These are phyloP conservation scores for Periconia sp. DNA, from an alignment of 2,329 filamentous ascomycete genomes.

Conservation along the genomic window DNA sequence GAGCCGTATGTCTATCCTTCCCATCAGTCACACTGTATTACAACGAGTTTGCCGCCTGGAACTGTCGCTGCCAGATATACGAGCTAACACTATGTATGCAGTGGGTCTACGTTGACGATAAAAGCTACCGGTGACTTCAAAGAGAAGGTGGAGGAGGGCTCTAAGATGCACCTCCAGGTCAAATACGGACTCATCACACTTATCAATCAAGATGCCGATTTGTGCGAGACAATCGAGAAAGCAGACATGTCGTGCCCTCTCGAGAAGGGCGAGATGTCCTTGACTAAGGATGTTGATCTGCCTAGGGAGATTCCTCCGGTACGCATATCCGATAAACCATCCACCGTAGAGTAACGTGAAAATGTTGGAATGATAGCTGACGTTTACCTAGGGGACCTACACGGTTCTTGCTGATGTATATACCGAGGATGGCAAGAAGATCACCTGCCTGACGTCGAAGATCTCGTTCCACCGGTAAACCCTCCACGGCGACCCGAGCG, in stretches of 20 bases:
- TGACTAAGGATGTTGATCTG: conserved; percentile 84
- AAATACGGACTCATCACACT: conserved; percentile 95
- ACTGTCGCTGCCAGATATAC: not conserved
- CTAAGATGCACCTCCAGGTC: conserved; percentile 82
- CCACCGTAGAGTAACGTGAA: too few species aligned
- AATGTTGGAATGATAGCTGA: conserved; percentile 16
- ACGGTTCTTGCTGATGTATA: conserved; percentile 86
- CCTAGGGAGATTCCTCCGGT: conserved; percentile 89
- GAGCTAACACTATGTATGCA: conserved; percentile 49
- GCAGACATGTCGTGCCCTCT: conserved; percentile 90
- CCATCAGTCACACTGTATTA: too few species aligned
- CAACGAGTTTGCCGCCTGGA: not conserved
- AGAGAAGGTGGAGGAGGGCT: conserved; percentile 75
- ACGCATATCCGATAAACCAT: conserved; percentile 49
- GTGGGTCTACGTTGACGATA: conserved; percentile 79
- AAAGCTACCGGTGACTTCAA: conserved; percentile 77
- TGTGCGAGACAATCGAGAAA: conserved; percentile 88
- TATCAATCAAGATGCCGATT: conserved; percentile 78
- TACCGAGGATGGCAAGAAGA: conserved; percentile 71
- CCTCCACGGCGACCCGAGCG: conserved; percentile 15
- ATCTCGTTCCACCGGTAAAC: conserved; percentile 64
- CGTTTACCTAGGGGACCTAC: conserved; percentile 75
- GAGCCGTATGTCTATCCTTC: conserved; percentile 72
- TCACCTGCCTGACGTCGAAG: conserved; percentile 85
- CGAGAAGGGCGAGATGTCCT: conserved; percentile 73